These are phyloP conservation scores for Aethionema arabicum DNA, from an alignment of 345 rosid species.

Conservation along the genomic window DNA sequence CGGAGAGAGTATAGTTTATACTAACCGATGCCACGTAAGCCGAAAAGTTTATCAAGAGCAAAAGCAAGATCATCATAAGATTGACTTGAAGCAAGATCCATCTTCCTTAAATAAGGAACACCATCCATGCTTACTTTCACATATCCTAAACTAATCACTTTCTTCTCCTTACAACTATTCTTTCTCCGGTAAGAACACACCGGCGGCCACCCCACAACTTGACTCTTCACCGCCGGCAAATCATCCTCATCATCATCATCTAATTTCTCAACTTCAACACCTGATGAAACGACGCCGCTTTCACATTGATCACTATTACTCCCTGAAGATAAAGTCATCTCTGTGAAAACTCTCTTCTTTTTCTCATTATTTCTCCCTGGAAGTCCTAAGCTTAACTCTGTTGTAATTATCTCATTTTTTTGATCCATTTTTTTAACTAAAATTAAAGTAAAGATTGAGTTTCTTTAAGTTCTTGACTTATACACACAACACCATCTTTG, in stretches of 20 bases:
- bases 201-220: conserved; percentile 98
- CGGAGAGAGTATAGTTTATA: conserved; percentile 1
- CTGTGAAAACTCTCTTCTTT: conserved; percentile 75
- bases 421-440: conserved; percentile 19
- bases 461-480: conserved; percentile 38
- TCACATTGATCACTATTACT: conserved; percentile 34
- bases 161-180: conserved; percentile 44
- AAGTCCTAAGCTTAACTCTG: conserved; percentile 82
- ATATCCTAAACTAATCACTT: conserved; percentile 33
- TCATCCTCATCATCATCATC: conserved; percentile 23
- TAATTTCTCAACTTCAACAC: conserved; percentile 31
- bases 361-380: conserved; percentile 40
- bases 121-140: conserved; percentile 98
- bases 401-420: conserved; percentile 45
- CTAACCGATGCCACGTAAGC: conserved; percentile 57
- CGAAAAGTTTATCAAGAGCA: conserved; percentile 78
- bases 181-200: conserved; percentile 76
- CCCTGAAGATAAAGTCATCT: conserved; percentile 43
- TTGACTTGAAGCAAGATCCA: conserved; percentile 60
- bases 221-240: conserved; percentile 44
- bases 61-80: conserved; percentile 57
- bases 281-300: conserved; percentile 34
- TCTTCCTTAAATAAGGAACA: conserved; percentile 79
- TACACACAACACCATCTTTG: conserved; percentile 48
- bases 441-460: conserved; percentile 14